Evolutionary conservation across 2,329 filamentous ascomycete genomes (phyloP), one percentile per base, ranked within the genome.

Genomic region (Cucurbitaria berberidis): DNA sequence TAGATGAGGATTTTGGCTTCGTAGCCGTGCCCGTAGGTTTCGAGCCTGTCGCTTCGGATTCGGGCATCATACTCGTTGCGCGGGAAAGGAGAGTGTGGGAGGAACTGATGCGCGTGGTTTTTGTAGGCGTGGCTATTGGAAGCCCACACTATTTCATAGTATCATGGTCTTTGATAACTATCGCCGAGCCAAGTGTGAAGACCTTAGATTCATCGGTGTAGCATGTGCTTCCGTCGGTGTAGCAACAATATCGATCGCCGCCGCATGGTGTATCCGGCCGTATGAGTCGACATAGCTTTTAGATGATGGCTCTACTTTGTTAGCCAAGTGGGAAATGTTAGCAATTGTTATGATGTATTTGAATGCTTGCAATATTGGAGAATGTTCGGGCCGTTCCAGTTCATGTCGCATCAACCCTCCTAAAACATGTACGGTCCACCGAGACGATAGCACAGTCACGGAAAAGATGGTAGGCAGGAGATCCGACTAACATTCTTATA

Each of bases 141-240:
- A 49, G 35, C 18, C 42, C 27, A 36, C 36, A 29, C 5, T 46
- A 27, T 30, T 44, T 52, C 10, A 48, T 55, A 41, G 27, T 48
- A 22, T 48, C 48, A 34, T 53, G 35, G 21, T 60, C 51, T 38
- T 57, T 62, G 41, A 57, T 60, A 21, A 60, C 44, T 32, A 42
- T 48, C 16, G 45, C 45, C 19, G 51, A 34, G 11, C 35, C 51
- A 11, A 58, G 42, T 9, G 40, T 50, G 48, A 60, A 60, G 19
- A 60, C 54, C 41, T 62, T 57, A 9, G 53, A 41, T 32, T 62
- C 59, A 30, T 60, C 53, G 40, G 57, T 59, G 48, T 53, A 60
- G 44, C 56, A 60, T 36, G 59, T 62, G 40, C 48, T 53, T 16
- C 51, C 49, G 26, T 59, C 53, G 11, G 56, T 55, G 24, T 40